Evolutionary conservation across 2,329 filamentous ascomycete species (phyloP), one percentile per base, ranked within the genome.

Genomic region (Cadophora sp.): DNA sequence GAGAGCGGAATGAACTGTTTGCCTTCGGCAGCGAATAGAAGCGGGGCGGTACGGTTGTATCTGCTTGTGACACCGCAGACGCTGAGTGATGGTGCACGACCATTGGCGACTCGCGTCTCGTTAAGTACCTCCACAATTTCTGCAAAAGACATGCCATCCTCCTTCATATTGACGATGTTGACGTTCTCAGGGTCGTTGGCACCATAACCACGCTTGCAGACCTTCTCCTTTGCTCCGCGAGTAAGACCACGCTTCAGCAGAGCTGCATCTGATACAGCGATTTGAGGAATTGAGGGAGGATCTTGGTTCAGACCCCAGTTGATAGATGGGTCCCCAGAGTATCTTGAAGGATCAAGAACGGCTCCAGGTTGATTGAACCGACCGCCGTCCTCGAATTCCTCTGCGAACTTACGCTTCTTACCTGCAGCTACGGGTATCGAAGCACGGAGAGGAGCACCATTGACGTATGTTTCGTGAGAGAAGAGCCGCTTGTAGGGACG

Each of bases 121-220:
- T 78, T 78, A 16, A 78, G 59, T 0, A 16, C 24, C 0, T 73
- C 62, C 0, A 65, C 71, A 34, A 78, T 76, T 1, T 76, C 62
- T 0, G 31, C n/a, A 22, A 75, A 78, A 4, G 51, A 48, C 29
- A 69, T 26, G 12, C 60, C 58, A 3, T 71, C 56, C 24, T 78
- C 77, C 19, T 72, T 70, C 63, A 76, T 48, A 19, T 78, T 73
- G 65, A 78, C 74, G 46, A 78, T 77, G 1, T 26, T 56, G 12
- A 78, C 72, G 22, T 78, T 78, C 50, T 77, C 76, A 0, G 77
- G 77, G 37, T 78, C 76, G 26, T 72, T 77, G 0, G 73, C 75
- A 9, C 76, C 77, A 43, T 72, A 74, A 37, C 70, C 74, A 37
- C 76, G 68, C 65, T 74, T 74, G 61, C 68, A 69, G 29, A 75